Evolutionary conservation across 768 basidiomycete species (phyloP).

Genomic region (Ramaria rubella): DNA sequence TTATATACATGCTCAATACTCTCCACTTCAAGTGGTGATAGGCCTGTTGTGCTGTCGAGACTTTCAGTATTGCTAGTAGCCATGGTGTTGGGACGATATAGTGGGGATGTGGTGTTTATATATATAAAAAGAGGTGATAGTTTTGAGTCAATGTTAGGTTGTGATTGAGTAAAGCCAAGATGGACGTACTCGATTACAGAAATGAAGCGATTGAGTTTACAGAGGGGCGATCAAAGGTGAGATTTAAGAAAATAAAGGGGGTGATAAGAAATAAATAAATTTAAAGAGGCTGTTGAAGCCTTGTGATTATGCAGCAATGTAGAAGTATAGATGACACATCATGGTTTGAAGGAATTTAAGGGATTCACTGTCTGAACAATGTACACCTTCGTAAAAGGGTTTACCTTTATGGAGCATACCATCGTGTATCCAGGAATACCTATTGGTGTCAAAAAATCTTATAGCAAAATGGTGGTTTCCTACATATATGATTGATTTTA

Average conservation of each 20-base stretch:
- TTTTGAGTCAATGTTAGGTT: no score
- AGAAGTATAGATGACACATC: neutral
- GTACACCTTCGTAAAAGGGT: neutral
- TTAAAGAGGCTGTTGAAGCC: neutral
- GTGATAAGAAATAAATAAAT: neutral
- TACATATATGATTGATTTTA: neutral
- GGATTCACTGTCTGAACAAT: neutral
- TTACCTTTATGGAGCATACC: neutral
- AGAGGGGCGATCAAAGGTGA: no score
- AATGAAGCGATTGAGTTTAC: no score
- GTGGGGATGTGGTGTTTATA: no score
- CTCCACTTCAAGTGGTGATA: neutral
- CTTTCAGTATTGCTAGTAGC: neutral
- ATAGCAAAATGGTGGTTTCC: neutral
- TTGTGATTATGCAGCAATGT: neutral
- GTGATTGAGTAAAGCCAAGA: no score
- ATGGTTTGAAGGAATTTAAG: neutral
- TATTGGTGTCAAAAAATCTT: neutral
- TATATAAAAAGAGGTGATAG: no score
- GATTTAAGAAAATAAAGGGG: no score
- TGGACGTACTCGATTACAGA: no score
- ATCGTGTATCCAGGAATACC: neutral
- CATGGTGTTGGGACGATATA: no score
- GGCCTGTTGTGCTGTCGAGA: neutral
- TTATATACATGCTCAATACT: neutral